phyloP scores from a whole-genome alignment of 495 filamentous ascomycete genomes.

The Daldinia childiae region DNA sequence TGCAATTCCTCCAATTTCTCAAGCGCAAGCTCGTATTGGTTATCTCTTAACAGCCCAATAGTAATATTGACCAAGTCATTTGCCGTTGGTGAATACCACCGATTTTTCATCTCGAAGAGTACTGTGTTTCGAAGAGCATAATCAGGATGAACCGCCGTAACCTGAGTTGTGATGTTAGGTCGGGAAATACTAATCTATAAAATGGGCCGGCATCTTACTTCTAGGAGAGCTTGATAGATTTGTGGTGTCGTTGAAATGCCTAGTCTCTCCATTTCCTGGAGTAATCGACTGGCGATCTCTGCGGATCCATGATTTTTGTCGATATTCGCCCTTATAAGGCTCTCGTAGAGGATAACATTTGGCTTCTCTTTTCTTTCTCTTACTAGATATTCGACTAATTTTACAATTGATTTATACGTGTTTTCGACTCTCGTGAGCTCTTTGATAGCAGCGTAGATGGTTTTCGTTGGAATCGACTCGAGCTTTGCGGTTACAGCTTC shows the following conservation, averaged over 20 bases:
- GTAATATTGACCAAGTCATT: conserved; percentile 74
- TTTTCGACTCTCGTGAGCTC: conserved; percentile 44
- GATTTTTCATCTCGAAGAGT: conserved; percentile 72
- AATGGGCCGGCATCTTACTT: conserved; percentile 56
- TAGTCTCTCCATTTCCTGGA: conserved; percentile 73
- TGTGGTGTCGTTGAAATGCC: conserved; percentile 68
- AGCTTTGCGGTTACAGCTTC: conserved; percentile 33
- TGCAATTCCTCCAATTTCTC: conserved; percentile 75
- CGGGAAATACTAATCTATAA: background rate
- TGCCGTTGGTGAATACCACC: conserved; percentile 73
- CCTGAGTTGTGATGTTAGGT: conserved; percentile 54
- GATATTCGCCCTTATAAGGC: conserved; percentile 75
- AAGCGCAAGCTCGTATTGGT: conserved; percentile 82
- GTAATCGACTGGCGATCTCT: conserved; percentile 63
- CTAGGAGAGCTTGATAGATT: conserved; percentile 76
- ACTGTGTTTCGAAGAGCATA: conserved; percentile 76
- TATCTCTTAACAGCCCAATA: conserved; percentile 78
- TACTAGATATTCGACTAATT: conserved; percentile 66
- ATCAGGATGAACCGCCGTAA: conserved; percentile 84
- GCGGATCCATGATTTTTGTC: conserved; percentile 71
- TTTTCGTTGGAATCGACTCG: conserved; percentile 42
- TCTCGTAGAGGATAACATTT: conserved; percentile 72
- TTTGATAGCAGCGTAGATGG: conserved; percentile 61
- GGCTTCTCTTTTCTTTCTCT: conserved; percentile 69
- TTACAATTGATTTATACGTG: conserved; percentile 46